phyloP scores from a whole-genome alignment of 306 rosid genomes.

The Lathyrus oleraceus region DNA sequence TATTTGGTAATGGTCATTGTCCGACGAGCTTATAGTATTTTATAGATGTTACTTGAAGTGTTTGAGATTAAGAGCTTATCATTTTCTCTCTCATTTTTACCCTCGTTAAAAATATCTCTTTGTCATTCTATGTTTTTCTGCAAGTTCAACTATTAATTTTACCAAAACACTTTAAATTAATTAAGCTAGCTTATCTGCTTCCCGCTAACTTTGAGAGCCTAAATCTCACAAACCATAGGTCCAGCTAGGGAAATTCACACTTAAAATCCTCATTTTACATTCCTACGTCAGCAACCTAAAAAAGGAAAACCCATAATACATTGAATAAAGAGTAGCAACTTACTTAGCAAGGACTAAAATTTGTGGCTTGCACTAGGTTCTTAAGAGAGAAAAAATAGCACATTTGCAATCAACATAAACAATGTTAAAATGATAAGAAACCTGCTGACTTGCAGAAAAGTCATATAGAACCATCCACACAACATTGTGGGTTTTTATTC shows the following conservation, averaged over 20 bases:
- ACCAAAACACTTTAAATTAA: background rate
- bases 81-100: background rate
- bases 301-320: constrained; percentile 7
- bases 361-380: background rate
- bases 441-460: background rate
- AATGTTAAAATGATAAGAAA: background rate
- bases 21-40: background rate
- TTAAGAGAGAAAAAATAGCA: background rate
- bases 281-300: background rate
- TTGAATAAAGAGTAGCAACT: background rate
- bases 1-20: background rate
- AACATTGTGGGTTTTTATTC: background rate
- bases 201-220: background rate
- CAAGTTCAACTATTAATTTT: background rate
- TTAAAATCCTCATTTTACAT: background rate
- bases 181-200: background rate
- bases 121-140: background rate
- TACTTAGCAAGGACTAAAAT: background rate
- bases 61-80: no score
- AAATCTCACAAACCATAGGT: background rate
- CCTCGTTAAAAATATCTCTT: background rate
- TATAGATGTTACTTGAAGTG: no score
- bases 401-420: background rate
- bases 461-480: background rate
- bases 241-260: background rate